Base-by-base conservation (phyloP, 192 early-diverging fungal genomes). In the Backusella circina region DNA sequence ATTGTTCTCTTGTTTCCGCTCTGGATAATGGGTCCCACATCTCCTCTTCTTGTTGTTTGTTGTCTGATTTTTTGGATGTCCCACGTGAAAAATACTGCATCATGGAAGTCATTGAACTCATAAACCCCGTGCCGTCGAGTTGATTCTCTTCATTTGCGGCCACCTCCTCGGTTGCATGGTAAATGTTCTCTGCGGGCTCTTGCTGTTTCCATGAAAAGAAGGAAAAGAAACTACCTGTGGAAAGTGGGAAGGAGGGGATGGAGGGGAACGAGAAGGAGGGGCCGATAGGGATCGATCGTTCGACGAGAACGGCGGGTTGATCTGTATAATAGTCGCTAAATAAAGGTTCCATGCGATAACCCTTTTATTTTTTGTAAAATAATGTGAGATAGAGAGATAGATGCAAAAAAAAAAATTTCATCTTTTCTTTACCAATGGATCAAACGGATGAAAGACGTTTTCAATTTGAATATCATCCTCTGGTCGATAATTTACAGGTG, bases 371-470 rank as follows among this genome's bases (percentile, higher is more conserved):
- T 54, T 23, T 47, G 16, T 36, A 2, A 78, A 41, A 74, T 30
- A 44, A 67, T 33, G 28, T 18, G 61, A 35, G 12, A n/a, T 35
- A 10, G 7, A 38, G 15, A 37, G 39, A 16, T 28, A 38, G 1
- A 18, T 26, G 7, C 12, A 32, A n/a, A n/a, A n/a, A n/a, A n/a
- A n/a, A n/a, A n/a, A n/a, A n/a, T n/a, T n/a, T n/a, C 6, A 4
- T 9, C 31, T 23, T 12, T 12, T 36, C 31, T 73, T 41, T 76
- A 80, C 79, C 21, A 93, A 83, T 12, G 92, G 92, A 64, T 93
- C 92, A 71, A 90, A 92, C 1, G 91, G 91, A 61, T 93, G 92
- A 73, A 91, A 93, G 39, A 93, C 82, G 70, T 93, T 93, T 84
- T 91, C 88, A 74, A 86, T 89, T 15, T 85, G 79, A 54, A 89